A percentile compares a stretch with the other conserved stretches of the same genome.
Conservation (phyloP, 2,329 filamentous ascomycete genomes). For the Trichoderma aggressivum region DNA sequence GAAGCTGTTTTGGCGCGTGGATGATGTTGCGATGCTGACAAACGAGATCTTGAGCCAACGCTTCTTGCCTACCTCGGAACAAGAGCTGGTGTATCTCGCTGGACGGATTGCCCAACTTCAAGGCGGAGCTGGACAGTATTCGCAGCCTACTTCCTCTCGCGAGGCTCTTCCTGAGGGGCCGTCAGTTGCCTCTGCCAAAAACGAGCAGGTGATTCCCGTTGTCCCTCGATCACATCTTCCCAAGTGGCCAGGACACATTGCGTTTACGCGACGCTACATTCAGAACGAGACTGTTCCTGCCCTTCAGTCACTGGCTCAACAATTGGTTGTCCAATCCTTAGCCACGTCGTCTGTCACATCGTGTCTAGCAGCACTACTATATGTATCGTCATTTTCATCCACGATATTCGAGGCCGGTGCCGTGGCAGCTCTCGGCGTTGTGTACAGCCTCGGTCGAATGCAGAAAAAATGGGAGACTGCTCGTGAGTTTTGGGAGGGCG, state of each 20-base stretch:
- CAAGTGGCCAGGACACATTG: conserved; percentile 73
- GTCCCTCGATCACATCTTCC: conserved; percentile 27
- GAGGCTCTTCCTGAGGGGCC: neutral
- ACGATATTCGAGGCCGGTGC: conserved; percentile 60
- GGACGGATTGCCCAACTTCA: conserved; percentile 63
- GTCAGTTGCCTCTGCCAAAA: conserved; percentile 22
- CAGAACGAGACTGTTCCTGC: conserved; percentile 65
- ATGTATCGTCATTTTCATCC: conserved; percentile 52
- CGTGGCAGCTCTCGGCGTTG: conserved; percentile 57
- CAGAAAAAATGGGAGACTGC: conserved; percentile 62
- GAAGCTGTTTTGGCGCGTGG: conserved; percentile 92
- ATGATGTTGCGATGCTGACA: conserved; percentile 83
- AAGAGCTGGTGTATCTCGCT: conserved; percentile 76
- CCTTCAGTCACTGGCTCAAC: conserved; percentile 69
- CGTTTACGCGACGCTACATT: conserved; percentile 64
- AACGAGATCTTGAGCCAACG: conserved; percentile 71
- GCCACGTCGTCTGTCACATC: conserved; percentile 65
- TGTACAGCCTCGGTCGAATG: conserved; percentile 57
- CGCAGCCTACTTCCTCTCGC: conserved; percentile 34
- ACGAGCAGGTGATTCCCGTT: conserved; percentile 26
- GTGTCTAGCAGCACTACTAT: conserved; percentile 53
- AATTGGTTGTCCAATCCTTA: conserved; percentile 70
- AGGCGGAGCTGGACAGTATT: conserved; percentile 30
- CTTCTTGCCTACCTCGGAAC: conserved; percentile 77
- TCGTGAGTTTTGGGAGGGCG: conserved; percentile 59